A percentile compares a stretch with the other conserved stretches of the same genome.
Evolutionary conservation across 2,329 filamentous ascomycete species (phyloP).

Genomic region (Colletotrichum zoysiae): DNA sequence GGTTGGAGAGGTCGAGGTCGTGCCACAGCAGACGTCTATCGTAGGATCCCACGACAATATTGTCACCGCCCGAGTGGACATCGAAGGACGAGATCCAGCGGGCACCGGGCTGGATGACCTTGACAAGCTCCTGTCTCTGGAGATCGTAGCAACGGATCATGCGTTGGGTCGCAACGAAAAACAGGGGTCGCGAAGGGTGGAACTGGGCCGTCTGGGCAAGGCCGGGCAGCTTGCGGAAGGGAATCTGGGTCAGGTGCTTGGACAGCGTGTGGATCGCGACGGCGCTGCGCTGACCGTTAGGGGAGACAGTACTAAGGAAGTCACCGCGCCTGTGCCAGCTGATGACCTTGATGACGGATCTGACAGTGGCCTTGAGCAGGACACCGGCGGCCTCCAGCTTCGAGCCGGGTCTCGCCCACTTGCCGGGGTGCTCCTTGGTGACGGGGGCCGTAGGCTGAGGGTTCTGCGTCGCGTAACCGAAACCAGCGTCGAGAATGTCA

Average conservation of each 20-base stretch:
- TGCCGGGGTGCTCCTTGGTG: conserved; percentile 81
- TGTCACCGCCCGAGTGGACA: conserved; percentile 92
- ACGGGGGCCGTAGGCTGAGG: conserved; percentile 65
- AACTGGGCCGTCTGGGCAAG: conserved; percentile 91
- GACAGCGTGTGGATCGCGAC: conserved; percentile 95
- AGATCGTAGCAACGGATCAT: conserved; percentile 95
- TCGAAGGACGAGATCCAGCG: conserved; percentile 95
- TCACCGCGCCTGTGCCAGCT: conserved; percentile 95
- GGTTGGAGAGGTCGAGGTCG: conserved; percentile 89
- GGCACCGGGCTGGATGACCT: conserved; percentile 92
- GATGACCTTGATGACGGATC: conserved; percentile 85
- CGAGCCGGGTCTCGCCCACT: conserved; percentile 84
- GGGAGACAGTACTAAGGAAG: conserved; percentile 93
- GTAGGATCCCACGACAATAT: conserved; percentile 94
- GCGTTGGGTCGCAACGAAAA: conserved; percentile 96
- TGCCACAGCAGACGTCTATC: conserved; percentile 96
- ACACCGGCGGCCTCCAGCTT: conserved; percentile 83
- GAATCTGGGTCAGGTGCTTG: conserved; percentile 94
- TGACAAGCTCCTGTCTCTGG: conserved; percentile 89
- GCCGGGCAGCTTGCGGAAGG: conserved; percentile 83
- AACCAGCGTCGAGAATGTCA: conserved; percentile 87
- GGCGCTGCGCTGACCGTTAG: conserved; percentile 80
- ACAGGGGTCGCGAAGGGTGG: conserved; percentile 91
- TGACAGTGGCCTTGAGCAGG: conserved; percentile 82
- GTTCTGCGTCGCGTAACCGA: conserved; percentile 86